Evolutionary conservation across 352 stramenopile genomes (phyloP), one percentile per base, ranked within the genome.

Genomic region (Globisporangium splendens): DNA sequence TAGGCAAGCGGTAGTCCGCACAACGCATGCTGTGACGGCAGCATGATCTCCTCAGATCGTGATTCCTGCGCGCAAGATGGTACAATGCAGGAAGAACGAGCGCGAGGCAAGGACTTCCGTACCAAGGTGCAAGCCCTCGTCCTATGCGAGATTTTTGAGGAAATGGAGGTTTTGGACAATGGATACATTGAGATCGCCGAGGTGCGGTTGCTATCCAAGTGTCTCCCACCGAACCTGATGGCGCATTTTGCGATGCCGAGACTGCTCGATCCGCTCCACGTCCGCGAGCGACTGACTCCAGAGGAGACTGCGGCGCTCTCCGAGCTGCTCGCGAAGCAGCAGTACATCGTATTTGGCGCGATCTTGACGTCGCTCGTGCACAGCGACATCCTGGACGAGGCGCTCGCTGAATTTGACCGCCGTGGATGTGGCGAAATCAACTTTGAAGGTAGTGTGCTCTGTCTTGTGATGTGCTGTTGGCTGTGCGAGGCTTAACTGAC

Each of bases 151-250:
- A 55, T 91, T 38, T 88, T 91, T 44, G 82, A 91, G 49, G 64
- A 70, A n/a, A 83, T 89, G 74, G 82, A 91, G 54, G 61, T 71
- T 0, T 51, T 69, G 5, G 82, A 89, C 43, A 81, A 73, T 39
- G 76, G 71, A 3, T 82, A 84, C 56, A 73, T 89, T 15, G 82
- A 89, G 4, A 84, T 91, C 8, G 79, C 82, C 22, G 82, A 91
- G 44, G 44, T 91, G 12, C 75, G 82, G 0, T 91, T 79, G 12
- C 62, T 90, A 6, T 56, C 68, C 11, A 89, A 66, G 48, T 61
- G 52, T 14, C 38, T 61, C 1, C 61, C 49, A 18, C 15, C 42
- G 22, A 24, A 57, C 8, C 46, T 54, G 13, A 46, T 61, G 35
- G 39, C 39, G 3, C 38, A 50, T 1, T 56, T 69, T 18, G 7